Evolutionary conservation across 768 basidiomycete species (phyloP), one percentile per base, ranked within the genome.

Genomic region (Pulveroboletus sp.): DNA sequence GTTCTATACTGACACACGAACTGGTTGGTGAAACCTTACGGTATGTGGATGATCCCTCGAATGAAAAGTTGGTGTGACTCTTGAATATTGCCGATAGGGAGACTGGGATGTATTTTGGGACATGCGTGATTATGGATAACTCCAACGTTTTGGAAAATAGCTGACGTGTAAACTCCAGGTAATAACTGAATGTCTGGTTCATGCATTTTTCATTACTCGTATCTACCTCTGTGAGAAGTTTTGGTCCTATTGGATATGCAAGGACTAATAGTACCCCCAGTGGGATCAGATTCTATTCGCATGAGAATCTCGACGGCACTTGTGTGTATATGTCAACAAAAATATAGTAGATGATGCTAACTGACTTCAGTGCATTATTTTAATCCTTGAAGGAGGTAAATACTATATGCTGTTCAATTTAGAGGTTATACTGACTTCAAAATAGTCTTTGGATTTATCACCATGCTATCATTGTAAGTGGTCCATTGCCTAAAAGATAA

Each of bases 311-410:
- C 54, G 43, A n/a, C 48, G 0, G 26, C 55, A 0, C 54, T 65
- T 46, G 63, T 64, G 41, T 39, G 63, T 57, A 8, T 18, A 28
- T n/a, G 14, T 39, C 7, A n/a, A 2, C 11, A 14, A 18, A 35
- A 14, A 9, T 46, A 11, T 10, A 6, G 12, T 27, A 10, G 14
- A 46, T 31, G 0, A 2, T 39, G 6, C 41, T 56, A 1, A 65
- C 8, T 3, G 40, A 9, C 15, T 21, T 28, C 21, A 64, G 63
- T 49, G 26, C 17, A 17, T 58, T 11, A 41, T 63, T 6, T 15
- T 58, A 18, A 17, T 49, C 12, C 53, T 65, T 37, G 63, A 64
- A 56, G 54, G 46, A 53, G 42, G 63, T 65, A 37, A 53, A 43
- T 12, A 1, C 4, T 8, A 44, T 21, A 12, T 37, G n/a, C 8